phyloP scores from a whole-genome alignment of 1,139 yeast species.

The Protomyces arabidopsidicola region DNA sequence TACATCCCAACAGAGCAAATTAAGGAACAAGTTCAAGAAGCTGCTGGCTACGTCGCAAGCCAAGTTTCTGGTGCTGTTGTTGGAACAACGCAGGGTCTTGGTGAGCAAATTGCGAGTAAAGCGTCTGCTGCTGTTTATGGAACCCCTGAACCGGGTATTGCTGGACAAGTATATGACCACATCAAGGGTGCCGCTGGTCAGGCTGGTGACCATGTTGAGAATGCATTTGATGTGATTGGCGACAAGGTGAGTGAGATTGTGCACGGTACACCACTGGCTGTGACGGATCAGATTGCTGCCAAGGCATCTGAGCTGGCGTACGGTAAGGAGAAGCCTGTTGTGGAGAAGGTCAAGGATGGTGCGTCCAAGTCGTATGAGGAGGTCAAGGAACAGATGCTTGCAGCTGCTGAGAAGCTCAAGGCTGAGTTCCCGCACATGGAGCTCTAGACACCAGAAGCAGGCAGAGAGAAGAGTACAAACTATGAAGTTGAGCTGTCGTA shows the following conservation, averaged over 20 bases:
- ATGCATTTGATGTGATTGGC: background rate
- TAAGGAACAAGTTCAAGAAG: constrained; percentile 3
- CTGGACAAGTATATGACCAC: background rate
- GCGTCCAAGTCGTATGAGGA: constrained; percentile 6
- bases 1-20: constrained; percentile 12
- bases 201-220: background rate
- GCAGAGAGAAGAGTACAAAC: too few species aligned
- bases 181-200: constrained; percentile 3
- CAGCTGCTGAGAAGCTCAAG: background rate
- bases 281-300: constrained; percentile 13
- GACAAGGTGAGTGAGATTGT: constrained; percentile 5
- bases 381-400: constrained; percentile 3
- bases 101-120: constrained; percentile 12
- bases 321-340: constrained; percentile 11
- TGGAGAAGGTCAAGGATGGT: constrained; percentile 2
- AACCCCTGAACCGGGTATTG: constrained; percentile 4
- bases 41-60: constrained; percentile 7
- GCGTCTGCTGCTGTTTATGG: constrained; percentile 20
- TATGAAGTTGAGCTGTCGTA: too few species aligned
- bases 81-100: constrained; percentile 12
- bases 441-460: background rate
- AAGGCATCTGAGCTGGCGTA: constrained; percentile 16
- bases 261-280: constrained; percentile 19
- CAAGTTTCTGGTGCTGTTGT: constrained; percentile 16
- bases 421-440: background rate